Base-by-base conservation (phyloP, 192 early-diverging fungal species). In the Chytriomyces sp. region DNA sequence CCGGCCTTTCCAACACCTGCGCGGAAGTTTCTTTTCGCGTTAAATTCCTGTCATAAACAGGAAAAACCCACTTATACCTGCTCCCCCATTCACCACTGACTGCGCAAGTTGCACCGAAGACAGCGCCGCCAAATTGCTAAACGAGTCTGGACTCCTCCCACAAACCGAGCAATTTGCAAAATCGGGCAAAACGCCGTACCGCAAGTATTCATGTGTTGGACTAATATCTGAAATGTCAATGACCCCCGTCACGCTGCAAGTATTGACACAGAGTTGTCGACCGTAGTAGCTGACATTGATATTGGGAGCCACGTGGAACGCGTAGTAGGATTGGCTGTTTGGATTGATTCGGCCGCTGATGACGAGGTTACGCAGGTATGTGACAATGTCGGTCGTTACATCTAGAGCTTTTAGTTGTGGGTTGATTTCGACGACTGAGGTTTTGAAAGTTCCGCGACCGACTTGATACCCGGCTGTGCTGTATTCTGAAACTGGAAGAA, bases 121-220 rank as follows among this genome's bases (percentile, higher is more conserved):
- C 20, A 57, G 53, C 13, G 16, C 20, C 53, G 20, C 53, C 53
- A 57, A 57, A 20, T 57, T 57, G 53, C 20, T 57, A 20, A 57
- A 57, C 20, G 53, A 20, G 3, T 57, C 53, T n/a, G 53, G 53
- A 20, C 16, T n/a, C 53, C 53, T 13, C 20, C 53, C 53, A 20
- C 53, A 57, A 57, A 57, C 20, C 53, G 16, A 13, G 13, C 13
- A 13, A 20, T 20, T 1, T 0, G 53, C 3, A n/a, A 77, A 70
- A 69, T 81, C 80, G 6, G 80, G 80, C 13, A 81, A 74, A n/a
- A 81, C 70, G 57, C 69, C 70, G 62, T 81, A 81, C 18, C 26
- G 62, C 43, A 82, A 26, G 48, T 77, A 65, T 59, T 68, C 13
- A 35, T 35, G 35, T 20, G 50, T 26, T 18, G 45, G 26, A 26